Evolutionary conservation across 306 rosid species (phyloP).

Genomic region (Abrus precatorius): DNA sequence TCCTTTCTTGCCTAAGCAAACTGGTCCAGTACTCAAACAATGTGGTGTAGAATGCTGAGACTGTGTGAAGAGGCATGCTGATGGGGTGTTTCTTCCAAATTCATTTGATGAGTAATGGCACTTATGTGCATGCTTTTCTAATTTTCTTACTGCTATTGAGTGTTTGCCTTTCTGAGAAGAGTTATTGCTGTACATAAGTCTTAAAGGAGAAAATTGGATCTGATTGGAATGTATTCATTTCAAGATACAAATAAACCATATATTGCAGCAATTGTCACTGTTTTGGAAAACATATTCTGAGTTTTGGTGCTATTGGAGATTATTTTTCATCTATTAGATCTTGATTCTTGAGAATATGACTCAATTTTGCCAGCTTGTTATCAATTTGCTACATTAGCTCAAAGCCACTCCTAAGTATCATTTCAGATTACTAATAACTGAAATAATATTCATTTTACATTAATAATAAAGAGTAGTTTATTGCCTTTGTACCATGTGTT

Average conservation of each 20-base stretch:
- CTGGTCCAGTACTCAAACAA: constrained; percentile 65
- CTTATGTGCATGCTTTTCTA: constrained; percentile 34
- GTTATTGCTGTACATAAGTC: constrained; percentile 43
- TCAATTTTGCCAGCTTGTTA: constrained; percentile 26
- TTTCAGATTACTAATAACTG: not conserved
- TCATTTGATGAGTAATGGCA: constrained; percentile 45
- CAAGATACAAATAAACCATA: constrained; percentile 38
- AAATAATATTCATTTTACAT: not conserved
- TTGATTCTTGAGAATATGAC: constrained; percentile 37
- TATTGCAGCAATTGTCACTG: constrained; percentile 31
- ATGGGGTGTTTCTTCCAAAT: constrained; percentile 28
- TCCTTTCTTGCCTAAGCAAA: constrained; percentile 68
- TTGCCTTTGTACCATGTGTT: not conserved
- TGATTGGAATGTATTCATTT: constrained; percentile 43
- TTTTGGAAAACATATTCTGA: constrained; percentile 38
- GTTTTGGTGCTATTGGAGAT: constrained; percentile 13
- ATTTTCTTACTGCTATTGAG: constrained; percentile 37
- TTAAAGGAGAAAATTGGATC: constrained; percentile 36
- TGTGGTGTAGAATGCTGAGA: constrained; percentile 63
- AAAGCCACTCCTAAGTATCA: constrained; percentile 7
- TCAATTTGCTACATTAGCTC: not conserved
- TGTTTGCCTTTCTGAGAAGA: constrained; percentile 38
- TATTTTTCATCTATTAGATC: constrained; percentile 32
- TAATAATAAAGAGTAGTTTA: not conserved
- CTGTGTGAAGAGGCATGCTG: constrained; percentile 17